Conservation (phyloP, 1,284 basidiomycete genomes). For the Ustilago sp. region DNA sequence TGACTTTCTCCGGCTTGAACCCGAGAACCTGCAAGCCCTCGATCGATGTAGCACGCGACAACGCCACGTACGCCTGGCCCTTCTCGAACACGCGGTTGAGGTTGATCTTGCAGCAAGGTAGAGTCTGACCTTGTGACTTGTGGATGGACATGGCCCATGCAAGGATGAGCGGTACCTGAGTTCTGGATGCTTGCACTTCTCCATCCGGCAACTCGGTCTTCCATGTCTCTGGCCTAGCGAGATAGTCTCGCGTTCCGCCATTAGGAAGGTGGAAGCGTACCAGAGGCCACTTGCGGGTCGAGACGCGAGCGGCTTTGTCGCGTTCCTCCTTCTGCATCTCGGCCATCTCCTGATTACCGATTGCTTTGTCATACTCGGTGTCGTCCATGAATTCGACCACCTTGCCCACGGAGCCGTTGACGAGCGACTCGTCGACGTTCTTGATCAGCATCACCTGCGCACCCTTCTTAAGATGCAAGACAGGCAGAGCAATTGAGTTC, state of each 20-base stretch:
- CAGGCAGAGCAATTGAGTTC: conserved; percentile 61
- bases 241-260: conserved; percentile 55
- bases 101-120: conserved; percentile 65
- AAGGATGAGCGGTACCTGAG: conserved; percentile 67
- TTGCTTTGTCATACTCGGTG: conserved; percentile 43
- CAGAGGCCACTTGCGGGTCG: conserved; percentile 57
- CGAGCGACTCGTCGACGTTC: conserved; percentile 79
- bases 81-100: conserved; percentile 66
- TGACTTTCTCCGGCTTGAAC: conserved; percentile 73
- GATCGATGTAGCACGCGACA: conserved; percentile 91
- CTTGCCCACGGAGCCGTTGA: conserved; percentile 85
- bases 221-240: conserved; percentile 64
- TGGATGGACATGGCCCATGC: conserved; percentile 69
- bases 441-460: conserved; percentile 81
- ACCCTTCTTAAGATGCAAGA: conserved; percentile 77
- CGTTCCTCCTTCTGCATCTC: conserved; percentile 45
- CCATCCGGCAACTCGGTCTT: conserved; percentile 70
- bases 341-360: conserved; percentile 56
- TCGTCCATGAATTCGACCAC: conserved; percentile 71
- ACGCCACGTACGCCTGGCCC: conserved; percentile 89
- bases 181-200: conserved; percentile 67
- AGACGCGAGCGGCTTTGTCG: conserved; percentile 54
- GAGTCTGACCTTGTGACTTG: conserved; percentile 69
- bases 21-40: conserved; percentile 90
- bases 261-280: conserved; percentile 61